A percentile compares a stretch with the other conserved stretches of the same genome.
Evolutionary conservation across 2,329 filamentous ascomycete species (phyloP).

Genomic region (Colletotrichum scovillei): DNA sequence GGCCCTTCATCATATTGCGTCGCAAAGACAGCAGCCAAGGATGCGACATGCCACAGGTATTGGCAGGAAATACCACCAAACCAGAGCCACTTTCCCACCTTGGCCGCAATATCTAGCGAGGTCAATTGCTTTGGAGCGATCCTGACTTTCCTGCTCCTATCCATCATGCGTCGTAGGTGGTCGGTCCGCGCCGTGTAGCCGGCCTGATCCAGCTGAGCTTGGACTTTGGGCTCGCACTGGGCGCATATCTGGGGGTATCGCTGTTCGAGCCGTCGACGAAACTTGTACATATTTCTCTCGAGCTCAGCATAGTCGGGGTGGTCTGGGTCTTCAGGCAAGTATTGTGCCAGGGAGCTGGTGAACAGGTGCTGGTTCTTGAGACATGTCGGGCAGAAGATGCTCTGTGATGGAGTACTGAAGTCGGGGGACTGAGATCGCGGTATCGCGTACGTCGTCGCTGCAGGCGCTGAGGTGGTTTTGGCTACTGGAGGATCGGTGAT

Average conservation of each 20-base stretch:
- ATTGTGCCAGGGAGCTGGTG: constrained; percentile 80
- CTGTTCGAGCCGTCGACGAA: constrained; percentile 78
- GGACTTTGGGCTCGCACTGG: constrained; percentile 80
- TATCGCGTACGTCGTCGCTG: constrained; percentile 59
- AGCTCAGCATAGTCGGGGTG: constrained; percentile 77
- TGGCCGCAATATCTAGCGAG: constrained; percentile 55
- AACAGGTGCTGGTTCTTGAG: constrained; percentile 90
- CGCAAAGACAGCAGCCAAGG: constrained; percentile 36
- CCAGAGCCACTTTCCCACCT: constrained; percentile 60
- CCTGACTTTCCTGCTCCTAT: constrained; percentile 65
- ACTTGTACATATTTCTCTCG: constrained; percentile 76
- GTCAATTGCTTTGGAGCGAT: constrained; percentile 52
- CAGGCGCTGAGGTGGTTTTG: constrained; percentile 60
- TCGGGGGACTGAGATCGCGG: constrained; percentile 50
- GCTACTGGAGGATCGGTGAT: constrained; percentile 86
- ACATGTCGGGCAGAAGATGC: constrained; percentile 79
- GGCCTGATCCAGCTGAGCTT: constrained; percentile 74
- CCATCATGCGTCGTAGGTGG: constrained; percentile 79
- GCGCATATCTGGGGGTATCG: constrained; percentile 91
- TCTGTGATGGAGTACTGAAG: constrained; percentile 46
- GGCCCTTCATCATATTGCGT: constrained; percentile 11
- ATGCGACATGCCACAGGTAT: constrained; percentile 61
- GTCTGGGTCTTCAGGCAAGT: constrained; percentile 72
- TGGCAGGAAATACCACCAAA: constrained; percentile 58
- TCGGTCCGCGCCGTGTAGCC: constrained; percentile 89